phyloP scores from a whole-genome alignment of 1,284 basidiomycete species.

The Coriolopsis trogii region DNA sequence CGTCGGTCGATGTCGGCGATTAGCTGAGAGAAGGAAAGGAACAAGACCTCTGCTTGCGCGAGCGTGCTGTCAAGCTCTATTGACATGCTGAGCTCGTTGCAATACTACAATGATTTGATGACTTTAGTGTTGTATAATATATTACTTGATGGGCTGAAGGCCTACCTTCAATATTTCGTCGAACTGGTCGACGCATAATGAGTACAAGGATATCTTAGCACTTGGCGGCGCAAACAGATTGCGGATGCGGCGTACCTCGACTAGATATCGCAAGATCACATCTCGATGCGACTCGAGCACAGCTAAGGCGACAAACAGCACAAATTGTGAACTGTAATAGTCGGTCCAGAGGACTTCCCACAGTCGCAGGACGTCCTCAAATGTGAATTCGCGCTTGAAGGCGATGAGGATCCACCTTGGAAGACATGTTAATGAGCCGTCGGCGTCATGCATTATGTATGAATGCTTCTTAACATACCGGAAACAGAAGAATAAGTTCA shows the following conservation, averaged over 20 bases:
- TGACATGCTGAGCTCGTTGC: conserved; percentile 92
- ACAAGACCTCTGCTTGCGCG: conserved; percentile 92
- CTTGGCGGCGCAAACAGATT: neutral
- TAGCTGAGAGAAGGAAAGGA: conserved; percentile 83
- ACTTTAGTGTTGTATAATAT: no score
- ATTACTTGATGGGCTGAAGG: neutral
- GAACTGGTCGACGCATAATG: conserved; percentile 49
- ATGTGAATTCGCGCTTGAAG: conserved; percentile 95
- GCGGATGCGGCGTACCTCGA: conserved; percentile 58
- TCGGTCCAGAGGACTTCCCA: conserved; percentile 99
- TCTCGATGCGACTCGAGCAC: conserved; percentile 94
- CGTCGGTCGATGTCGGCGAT: conserved; percentile 87
- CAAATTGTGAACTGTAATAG: conserved; percentile 85
- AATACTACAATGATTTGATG: no score
- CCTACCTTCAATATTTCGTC: conserved; percentile 85
- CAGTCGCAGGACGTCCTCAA: conserved; percentile 84
- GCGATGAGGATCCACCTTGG: conserved; percentile 81
- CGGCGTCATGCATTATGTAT: neutral
- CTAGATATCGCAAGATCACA: conserved; percentile 90
- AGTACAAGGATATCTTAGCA: neutral
- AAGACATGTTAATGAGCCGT: no score
- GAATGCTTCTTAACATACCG: conserved; percentile 54
- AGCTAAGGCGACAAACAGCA: conserved; percentile 94
- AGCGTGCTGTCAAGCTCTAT: conserved; percentile 92
- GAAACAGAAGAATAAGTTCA: conserved; percentile 99